phyloP scores from a whole-genome alignment of 805 yeast genomes.

The Lipomyces starkeyi region DNA sequence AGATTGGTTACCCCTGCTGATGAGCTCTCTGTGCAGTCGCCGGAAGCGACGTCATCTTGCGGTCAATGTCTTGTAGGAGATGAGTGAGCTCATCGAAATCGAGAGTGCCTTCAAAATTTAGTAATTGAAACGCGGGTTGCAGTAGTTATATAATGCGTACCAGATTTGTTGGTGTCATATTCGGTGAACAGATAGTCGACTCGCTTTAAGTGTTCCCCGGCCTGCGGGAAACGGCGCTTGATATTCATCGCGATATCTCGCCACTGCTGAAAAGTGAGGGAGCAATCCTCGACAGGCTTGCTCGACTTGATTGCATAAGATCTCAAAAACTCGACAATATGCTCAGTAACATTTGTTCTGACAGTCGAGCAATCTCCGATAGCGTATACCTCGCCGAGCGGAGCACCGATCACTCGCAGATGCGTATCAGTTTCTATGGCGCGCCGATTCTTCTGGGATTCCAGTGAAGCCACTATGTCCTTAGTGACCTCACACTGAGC shows the following conservation, averaged over 20 bases:
- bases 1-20: slow-evolving; percentile 59
- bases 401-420: slow-evolving; percentile 70
- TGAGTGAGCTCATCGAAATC: slow-evolving; percentile 58
- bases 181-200: slow-evolving; percentile 59
- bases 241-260: slow-evolving; percentile 56
- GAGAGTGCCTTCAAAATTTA: slow-evolving; percentile 48
- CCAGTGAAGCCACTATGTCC: slow-evolving; percentile 58
- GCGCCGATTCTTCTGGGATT: slow-evolving; percentile 62
- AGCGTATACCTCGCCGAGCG: slow-evolving; percentile 70
- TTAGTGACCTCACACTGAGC: slow-evolving; percentile 68
- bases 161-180: slow-evolving; percentile 56
- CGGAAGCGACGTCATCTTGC: slow-evolving; percentile 69
- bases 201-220: slow-evolving; percentile 60
- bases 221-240: slow-evolving; percentile 60
- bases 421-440: slow-evolving; percentile 83
- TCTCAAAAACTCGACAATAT: slow-evolving; percentile 57
- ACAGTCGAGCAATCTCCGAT: slow-evolving; percentile 76
- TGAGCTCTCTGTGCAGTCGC: slow-evolving; percentile 78
- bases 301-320: slow-evolving; percentile 34
- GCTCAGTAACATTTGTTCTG: slow-evolving; percentile 63
- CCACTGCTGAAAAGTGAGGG: slow-evolving; percentile 52
- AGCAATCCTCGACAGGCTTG: slow-evolving; percentile 23
- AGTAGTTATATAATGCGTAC: background rate
- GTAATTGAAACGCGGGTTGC: background rate
- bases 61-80: slow-evolving; percentile 60